Conservation (phyloP, 2,329 filamentous ascomycete genomes). For the Karstenula rhodostoma region DNA sequence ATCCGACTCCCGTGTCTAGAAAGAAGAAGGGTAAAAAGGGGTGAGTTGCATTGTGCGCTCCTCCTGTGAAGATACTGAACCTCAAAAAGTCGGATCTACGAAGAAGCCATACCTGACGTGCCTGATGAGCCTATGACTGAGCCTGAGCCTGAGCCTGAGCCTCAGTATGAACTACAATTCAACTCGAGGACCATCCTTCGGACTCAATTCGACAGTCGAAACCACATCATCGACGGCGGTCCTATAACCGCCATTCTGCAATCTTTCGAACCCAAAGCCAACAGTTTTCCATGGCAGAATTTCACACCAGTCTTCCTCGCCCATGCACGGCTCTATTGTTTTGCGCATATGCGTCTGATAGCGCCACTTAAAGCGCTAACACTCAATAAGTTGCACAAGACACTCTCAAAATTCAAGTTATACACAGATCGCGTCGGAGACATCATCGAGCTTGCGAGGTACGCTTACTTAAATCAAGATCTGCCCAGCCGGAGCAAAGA, state of each 20-base stretch:
- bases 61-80: neutral
- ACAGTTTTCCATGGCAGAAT: constrained; percentile 19
- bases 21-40: constrained; percentile 14
- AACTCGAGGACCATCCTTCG: constrained; percentile 26
- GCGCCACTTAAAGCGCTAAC: constrained; percentile 31
- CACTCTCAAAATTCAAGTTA: constrained; percentile 33
- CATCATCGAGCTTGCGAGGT: constrained; percentile 33
- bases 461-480: constrained; percentile 32
- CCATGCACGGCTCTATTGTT: constrained; percentile 40
- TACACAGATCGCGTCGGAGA: constrained; percentile 31
- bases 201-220: constrained; percentile 25
- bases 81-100: neutral
- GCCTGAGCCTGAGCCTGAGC: neutral
- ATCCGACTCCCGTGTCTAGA: neutral
- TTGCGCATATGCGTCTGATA: constrained; percentile 35
- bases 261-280: constrained; percentile 12
- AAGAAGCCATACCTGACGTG: neutral
- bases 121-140: no score
- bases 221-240: constrained; percentile 5
- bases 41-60: neutral
- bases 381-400: constrained; percentile 40
- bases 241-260: constrained; percentile 11
- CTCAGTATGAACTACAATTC: constrained; percentile 9
- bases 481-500: constrained; percentile 19
- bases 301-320: constrained; percentile 37